Evolutionary conservation across 2,329 filamentous ascomycete genomes (phyloP).

Genomic region (Esteya vermicola): DNA sequence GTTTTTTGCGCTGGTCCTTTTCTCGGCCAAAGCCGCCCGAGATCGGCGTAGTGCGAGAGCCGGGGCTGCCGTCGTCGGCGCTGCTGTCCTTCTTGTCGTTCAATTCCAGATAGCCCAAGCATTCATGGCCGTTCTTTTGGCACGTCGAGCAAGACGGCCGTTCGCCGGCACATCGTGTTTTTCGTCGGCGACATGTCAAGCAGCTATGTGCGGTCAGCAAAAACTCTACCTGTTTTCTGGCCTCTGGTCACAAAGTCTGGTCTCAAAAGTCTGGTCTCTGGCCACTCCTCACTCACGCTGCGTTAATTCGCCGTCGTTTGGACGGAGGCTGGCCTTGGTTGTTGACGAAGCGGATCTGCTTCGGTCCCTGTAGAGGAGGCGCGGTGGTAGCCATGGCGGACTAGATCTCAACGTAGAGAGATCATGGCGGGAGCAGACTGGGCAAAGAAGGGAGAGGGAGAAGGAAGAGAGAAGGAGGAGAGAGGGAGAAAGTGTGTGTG

Average conservation of each 20-base stretch:
- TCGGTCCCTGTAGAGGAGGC: constrained; percentile 28
- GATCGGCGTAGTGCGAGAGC: neutral
- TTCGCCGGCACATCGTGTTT: constrained; percentile 62
- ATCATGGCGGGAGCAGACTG: too few relatives aligned
- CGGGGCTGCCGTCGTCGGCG: neutral
- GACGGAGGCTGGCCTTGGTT: constrained; percentile 69
- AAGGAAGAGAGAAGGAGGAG: neutral
- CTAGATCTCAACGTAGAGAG: constrained; percentile 1
- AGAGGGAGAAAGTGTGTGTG: too few relatives aligned
- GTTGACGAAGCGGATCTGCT: constrained; percentile 65
- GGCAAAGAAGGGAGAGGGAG: too few relatives aligned
- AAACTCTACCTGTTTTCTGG: too few relatives aligned
- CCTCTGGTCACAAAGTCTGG: too few relatives aligned
- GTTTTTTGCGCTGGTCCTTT: neutral
- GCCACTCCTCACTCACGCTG: constrained; percentile 44
- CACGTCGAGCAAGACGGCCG: constrained; percentile 60
- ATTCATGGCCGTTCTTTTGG: constrained; percentile 54
- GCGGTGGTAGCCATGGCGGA: constrained; percentile 31
- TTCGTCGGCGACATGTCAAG: constrained; percentile 60
- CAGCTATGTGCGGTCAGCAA: constrained; percentile 31
- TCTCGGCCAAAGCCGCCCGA: neutral
- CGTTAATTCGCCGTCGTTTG: constrained; percentile 65
- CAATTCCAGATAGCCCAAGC: constrained; percentile 50
- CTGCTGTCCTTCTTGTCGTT: constrained; percentile 24
- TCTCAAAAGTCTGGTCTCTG: too few relatives aligned